These are phyloP conservation scores for Blepharisma japonicum DNA, from an alignment of 73 alveolate genomes.

Conservation along the genomic window DNA sequence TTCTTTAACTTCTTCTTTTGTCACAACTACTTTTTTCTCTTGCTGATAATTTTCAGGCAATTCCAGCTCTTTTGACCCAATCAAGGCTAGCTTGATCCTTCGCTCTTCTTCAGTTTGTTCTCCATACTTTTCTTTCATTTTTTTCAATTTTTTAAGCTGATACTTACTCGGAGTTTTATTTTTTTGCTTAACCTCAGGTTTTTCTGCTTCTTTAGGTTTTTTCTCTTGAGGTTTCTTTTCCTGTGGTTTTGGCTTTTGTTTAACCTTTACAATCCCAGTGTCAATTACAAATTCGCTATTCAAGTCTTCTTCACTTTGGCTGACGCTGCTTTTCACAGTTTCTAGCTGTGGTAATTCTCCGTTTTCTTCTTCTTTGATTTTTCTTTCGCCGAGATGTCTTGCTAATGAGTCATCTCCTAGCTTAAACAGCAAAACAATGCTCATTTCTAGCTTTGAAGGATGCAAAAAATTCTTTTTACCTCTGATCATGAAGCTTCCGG, in stretches of 20 bases:
- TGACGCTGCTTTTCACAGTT: constrained; percentile 1
- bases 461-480: constrained; percentile 83
- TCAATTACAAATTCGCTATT: not conserved
- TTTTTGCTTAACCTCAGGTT: constrained; percentile 31
- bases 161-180: constrained; percentile 43
- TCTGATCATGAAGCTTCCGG: constrained; percentile 85
- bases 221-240: constrained; percentile 38
- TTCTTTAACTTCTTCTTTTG: constrained; percentile 29
- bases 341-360: not conserved
- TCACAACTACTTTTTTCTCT: constrained; percentile 28
- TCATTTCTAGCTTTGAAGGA: constrained; percentile 85
- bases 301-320: not conserved
- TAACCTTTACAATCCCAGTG: not conserved
- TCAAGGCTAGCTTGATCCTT: constrained; percentile 58
- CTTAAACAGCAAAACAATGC: constrained; percentile 67
- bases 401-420: constrained; percentile 66
- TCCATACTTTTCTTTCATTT: constrained; percentile 77
- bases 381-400: constrained; percentile 32
- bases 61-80: constrained; percentile 65
- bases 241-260: constrained; percentile 17
- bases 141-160: constrained; percentile 66
- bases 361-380: constrained; percentile 7
- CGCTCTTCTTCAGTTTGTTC: constrained; percentile 89
- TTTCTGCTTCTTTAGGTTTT: constrained; percentile 21
- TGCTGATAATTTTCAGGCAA: constrained; percentile 13